These are phyloP conservation scores for Lyophyllum decastes DNA, from an alignment of 768 basidiomycete genomes.

Conservation along the genomic window DNA sequence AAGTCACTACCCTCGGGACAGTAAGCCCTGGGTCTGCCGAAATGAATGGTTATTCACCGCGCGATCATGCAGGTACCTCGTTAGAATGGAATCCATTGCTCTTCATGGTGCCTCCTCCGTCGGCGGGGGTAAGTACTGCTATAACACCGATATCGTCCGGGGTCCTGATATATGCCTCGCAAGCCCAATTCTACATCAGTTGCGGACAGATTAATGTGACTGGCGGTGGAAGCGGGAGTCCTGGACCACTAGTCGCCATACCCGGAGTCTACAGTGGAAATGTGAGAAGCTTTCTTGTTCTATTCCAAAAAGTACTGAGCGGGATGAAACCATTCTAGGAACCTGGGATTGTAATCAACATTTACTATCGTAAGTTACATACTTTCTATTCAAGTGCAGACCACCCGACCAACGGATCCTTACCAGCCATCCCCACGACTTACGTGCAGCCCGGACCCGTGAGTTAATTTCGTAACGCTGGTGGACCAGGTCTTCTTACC, in stretches of 20 bases:
- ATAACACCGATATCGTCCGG: background rate
- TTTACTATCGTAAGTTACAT: conserved; percentile 10
- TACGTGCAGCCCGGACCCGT: conserved; percentile 15
- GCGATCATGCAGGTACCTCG: conserved; percentile 6
- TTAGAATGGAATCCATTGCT: conserved; percentile 15
- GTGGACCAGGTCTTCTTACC: background rate
- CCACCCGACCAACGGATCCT: background rate
- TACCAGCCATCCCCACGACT: conserved; percentile 9
- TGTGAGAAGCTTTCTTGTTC: background rate
- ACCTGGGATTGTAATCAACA: conserved; percentile 12
- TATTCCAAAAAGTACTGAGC: no score
- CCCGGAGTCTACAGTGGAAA: conserved; percentile 18
- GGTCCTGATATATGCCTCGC: background rate
- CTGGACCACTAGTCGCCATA: conserved; percentile 16
- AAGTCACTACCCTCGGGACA: conserved; percentile 13
- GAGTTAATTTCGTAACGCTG: background rate
- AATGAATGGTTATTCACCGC: background rate
- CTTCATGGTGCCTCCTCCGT: conserved; percentile 10
- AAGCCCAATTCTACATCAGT: conserved; percentile 22
- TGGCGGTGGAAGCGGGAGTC: conserved; percentile 18
- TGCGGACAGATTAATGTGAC: conserved; percentile 22
- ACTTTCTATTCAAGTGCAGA: background rate
- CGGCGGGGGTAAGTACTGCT: conserved; percentile 7
- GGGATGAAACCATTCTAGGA: background rate
- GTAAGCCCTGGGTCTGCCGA: background rate